phyloP scores from a whole-genome alignment of 768 basidiomycete genomes.

The Thelephora aurantiotincta region DNA sequence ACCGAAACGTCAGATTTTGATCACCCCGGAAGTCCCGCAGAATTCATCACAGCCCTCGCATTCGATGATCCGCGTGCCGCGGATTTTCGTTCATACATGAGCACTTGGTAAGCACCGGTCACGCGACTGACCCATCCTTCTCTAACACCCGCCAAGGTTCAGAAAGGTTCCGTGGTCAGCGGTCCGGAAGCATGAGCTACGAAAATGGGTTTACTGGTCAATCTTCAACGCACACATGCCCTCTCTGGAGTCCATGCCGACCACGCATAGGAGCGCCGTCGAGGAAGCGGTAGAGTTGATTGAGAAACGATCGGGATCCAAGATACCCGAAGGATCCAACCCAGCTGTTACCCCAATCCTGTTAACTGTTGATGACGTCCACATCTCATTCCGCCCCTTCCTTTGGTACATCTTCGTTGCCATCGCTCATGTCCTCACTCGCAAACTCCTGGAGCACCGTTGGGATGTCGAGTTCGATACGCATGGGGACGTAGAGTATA shows the following conservation, averaged over 20 bases:
- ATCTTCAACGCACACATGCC: slow-evolving; percentile 61
- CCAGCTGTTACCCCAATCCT: slow-evolving; percentile 39
- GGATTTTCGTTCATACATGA: slow-evolving; percentile 54
- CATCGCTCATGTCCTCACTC: slow-evolving; percentile 32
- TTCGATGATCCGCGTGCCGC: slow-evolving; percentile 54
- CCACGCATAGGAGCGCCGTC: slow-evolving; percentile 33
- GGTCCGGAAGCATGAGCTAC: slow-evolving; percentile 47
- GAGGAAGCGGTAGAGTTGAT: slow-evolving; percentile 46
- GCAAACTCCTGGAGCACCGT: slow-evolving; percentile 25
- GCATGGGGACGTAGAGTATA: slow-evolving; percentile 66
- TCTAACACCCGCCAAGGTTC: slow-evolving; percentile 39
- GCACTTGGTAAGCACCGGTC: slow-evolving; percentile 31
- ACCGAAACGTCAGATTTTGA: slow-evolving; percentile 34
- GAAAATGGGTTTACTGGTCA: slow-evolving; percentile 73
- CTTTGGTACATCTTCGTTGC: slow-evolving; percentile 43
- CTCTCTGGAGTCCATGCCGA: slow-evolving; percentile 29
- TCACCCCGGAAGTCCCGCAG: slow-evolving; percentile 47
- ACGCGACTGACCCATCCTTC: background rate
- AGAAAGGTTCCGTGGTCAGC: slow-evolving; percentile 58
- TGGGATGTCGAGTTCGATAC: slow-evolving; percentile 30
- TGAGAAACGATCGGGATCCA: slow-evolving; percentile 57
- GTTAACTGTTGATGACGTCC: slow-evolving; percentile 68
- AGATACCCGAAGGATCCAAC: slow-evolving; percentile 46
- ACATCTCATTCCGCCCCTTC: slow-evolving; percentile 54
- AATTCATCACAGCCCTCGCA: slow-evolving; percentile 42